Conservation (phyloP, 2,329 filamentous ascomycete genomes). For the Teratosphaeriaceae sp. region DNA sequence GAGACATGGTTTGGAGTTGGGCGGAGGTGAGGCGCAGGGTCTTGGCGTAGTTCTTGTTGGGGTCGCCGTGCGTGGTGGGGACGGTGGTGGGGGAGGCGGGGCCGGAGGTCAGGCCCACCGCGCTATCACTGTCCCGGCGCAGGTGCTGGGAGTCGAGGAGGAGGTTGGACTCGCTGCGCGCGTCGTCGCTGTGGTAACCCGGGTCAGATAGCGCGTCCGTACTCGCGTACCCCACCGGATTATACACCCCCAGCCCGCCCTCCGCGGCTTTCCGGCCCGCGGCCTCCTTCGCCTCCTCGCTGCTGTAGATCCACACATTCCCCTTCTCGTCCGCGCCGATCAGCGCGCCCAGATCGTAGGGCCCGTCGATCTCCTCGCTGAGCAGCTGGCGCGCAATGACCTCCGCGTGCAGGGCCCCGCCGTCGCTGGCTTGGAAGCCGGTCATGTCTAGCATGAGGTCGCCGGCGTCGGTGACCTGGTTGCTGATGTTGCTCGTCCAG, state of each 20-base stretch:
- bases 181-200: slow-evolving; percentile 88
- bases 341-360: slow-evolving; percentile 91
- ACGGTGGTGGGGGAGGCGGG: slow-evolving; percentile 40
- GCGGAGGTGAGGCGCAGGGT: slow-evolving; percentile 92
- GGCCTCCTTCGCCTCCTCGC: slow-evolving; percentile 88
- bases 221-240: slow-evolving; percentile 47
- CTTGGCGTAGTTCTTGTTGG: slow-evolving; percentile 88
- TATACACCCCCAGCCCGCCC: slow-evolving; percentile 45
- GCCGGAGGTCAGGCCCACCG: slow-evolving; percentile 58
- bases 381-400: slow-evolving; percentile 89
- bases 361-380: slow-evolving; percentile 85
- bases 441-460: slow-evolving; percentile 99
- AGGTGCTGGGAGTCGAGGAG: slow-evolving; percentile 42
- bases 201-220: slow-evolving; percentile 87
- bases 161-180: slow-evolving; percentile 45
- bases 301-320: slow-evolving; percentile 99
- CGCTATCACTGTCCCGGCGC: slow-evolving; percentile 62
- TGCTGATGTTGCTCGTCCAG: slow-evolving; percentile 84
- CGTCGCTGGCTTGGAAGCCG: slow-evolving; percentile 88
- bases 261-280: slow-evolving; percentile 57
- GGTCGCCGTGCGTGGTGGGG: slow-evolving; percentile 49
- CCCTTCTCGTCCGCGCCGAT: slow-evolving; percentile 94
- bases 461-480: slow-evolving; percentile 82
- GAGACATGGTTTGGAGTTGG: slow-evolving; percentile 76
- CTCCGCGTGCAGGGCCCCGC: slow-evolving; percentile 85